Percentiles rank a stretch among this genome's conserved stretches.
phyloP scores from a whole-genome alignment of 768 basidiomycete genomes.

The Boletales sp. region DNA sequence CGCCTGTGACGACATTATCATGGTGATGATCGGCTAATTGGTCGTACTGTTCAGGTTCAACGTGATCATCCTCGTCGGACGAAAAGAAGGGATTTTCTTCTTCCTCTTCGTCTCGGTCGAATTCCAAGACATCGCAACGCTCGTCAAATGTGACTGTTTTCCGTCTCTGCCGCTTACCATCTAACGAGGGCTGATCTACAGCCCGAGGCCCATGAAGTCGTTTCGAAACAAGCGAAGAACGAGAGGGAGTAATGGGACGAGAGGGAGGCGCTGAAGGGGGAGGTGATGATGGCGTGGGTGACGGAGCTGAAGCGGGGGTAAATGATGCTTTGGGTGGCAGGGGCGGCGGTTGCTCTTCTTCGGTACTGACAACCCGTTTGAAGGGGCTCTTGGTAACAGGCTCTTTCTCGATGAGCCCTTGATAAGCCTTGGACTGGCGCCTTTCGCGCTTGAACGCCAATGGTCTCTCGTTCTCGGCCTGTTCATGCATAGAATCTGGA shows the following conservation, averaged over 20 bases:
- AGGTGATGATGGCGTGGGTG: constrained; percentile 20
- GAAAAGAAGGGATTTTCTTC: constrained; percentile 47
- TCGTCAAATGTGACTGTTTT: constrained; percentile 83
- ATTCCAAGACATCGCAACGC: constrained; percentile 78
- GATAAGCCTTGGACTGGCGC: constrained; percentile 70
- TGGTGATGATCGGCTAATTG: constrained; percentile 8
- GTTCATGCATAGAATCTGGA: constrained; percentile 65
- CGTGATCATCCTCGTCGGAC: constrained; percentile 32
- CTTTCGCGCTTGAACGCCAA: constrained; percentile 68
- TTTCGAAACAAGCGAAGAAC: constrained; percentile 66
- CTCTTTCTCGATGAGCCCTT: constrained; percentile 70
- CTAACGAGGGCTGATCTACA: constrained; percentile 34
- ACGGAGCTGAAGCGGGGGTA: constrained; percentile 2
- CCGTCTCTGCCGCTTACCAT: constrained; percentile 47
- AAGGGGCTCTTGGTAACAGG: constrained; percentile 85
- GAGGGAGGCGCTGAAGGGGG: constrained; percentile 43
- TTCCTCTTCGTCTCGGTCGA: constrained; percentile 63
- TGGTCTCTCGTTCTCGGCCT: constrained; percentile 70
- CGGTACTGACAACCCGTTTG: constrained; percentile 31
- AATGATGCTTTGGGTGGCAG: constrained; percentile 22
- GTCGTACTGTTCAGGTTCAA: constrained; percentile 13
- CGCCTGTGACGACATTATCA: not conserved
- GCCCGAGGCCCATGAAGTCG: constrained; percentile 75
- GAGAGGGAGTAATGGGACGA: constrained; percentile 35
- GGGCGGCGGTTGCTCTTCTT: constrained; percentile 30